phyloP scores from a whole-genome alignment of 805 yeast genomes.

The Metschnikowia hibisci region DNA sequence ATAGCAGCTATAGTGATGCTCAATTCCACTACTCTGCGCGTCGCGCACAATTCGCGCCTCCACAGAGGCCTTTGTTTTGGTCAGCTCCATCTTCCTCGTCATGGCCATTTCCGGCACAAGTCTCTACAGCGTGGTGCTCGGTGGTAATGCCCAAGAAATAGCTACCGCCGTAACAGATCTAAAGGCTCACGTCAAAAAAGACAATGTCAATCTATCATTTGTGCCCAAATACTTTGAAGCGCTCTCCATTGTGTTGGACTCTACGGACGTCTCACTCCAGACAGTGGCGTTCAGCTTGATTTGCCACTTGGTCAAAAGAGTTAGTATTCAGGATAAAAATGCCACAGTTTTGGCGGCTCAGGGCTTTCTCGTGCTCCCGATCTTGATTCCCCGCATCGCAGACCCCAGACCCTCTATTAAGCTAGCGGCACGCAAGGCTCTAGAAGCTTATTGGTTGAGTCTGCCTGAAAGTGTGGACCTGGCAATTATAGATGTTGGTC shows the following conservation, averaged over 20 bases:
- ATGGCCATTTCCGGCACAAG: constrained; percentile 17
- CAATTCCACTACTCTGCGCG: neutral
- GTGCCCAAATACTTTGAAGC: constrained; percentile 52
- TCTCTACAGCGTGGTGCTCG: constrained; percentile 11
- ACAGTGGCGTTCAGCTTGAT: constrained; percentile 45
- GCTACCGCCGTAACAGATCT: constrained; percentile 29
- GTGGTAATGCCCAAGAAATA: constrained; percentile 12
- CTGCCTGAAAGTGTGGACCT: constrained; percentile 46
- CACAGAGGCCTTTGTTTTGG: constrained; percentile 4
- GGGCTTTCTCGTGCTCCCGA: constrained; percentile 47
- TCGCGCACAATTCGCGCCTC: constrained; percentile 4
- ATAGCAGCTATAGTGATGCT: no score
- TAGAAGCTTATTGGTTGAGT: constrained; percentile 54
- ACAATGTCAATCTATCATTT: constrained; percentile 46
- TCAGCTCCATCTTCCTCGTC: neutral
- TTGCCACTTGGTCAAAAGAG: constrained; percentile 55
- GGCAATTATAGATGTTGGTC: constrained; percentile 41
- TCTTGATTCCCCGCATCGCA: constrained; percentile 44
- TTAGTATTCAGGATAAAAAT: constrained; percentile 51
- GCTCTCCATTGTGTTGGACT: constrained; percentile 42
- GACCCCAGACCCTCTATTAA: constrained; percentile 37
- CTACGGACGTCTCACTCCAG: constrained; percentile 36
- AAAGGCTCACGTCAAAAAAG: constrained; percentile 54
- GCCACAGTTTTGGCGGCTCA: constrained; percentile 38
- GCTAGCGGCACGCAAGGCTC: constrained; percentile 46